phyloP scores from a whole-genome alignment of 805 yeast species.

The Tetrapisispora namnaoensis region DNA sequence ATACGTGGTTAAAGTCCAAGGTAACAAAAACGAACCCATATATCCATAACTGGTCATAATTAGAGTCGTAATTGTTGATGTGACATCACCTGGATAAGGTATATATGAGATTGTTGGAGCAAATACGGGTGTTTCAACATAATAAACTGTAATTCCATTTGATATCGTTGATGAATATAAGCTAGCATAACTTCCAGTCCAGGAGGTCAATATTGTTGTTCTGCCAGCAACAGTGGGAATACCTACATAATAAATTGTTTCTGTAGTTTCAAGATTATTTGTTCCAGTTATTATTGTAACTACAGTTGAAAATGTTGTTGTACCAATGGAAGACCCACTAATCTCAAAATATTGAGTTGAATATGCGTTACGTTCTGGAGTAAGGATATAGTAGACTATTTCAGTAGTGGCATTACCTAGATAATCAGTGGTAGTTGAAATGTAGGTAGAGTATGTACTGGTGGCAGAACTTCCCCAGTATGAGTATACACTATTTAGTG shows the following conservation, averaged over 20 bases:
- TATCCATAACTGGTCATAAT: background rate
- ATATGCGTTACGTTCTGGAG: background rate
- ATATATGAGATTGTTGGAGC: background rate
- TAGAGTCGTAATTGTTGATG: background rate
- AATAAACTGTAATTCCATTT: background rate
- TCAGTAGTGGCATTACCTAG: conserved; percentile 1
- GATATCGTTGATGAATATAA: background rate
- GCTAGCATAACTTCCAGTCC: background rate
- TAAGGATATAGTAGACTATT: background rate
- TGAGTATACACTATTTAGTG: background rate
- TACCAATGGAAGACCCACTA: conserved; percentile 2
- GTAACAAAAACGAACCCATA: background rate
- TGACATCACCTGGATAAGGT: background rate
- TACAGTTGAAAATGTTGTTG: conserved; percentile 4
- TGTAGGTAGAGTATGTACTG: conserved; percentile 4
- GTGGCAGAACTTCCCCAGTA: background rate
- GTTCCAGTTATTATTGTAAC: conserved; percentile 4
- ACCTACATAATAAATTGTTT: background rate
- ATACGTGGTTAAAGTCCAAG: background rate
- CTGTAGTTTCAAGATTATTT: background rate
- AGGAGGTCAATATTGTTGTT: background rate
- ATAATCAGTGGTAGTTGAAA: conserved; percentile 5
- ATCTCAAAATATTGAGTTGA: conserved; percentile 1
- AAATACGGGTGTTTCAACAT: background rate
- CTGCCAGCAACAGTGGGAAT: background rate